Base-by-base conservation (phyloP, 768 basidiomycete genomes). In the Leccinum disarticulatum region DNA sequence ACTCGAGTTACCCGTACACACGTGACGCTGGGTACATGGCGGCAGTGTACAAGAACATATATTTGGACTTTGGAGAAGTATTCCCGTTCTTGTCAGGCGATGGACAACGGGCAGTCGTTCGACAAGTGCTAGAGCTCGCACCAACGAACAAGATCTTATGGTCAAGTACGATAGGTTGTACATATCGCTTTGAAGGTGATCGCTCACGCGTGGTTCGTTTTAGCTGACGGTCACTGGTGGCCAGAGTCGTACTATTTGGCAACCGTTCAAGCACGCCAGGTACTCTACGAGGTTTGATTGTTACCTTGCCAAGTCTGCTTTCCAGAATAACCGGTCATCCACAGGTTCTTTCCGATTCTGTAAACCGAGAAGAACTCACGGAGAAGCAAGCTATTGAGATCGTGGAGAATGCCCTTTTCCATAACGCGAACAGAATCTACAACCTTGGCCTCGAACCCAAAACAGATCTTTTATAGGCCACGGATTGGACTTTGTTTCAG, bases 101-200 rank as follows among this genome's bases (percentile, higher is more conserved):
- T 6, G 91, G 89, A 3, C 90, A 91, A 70, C 76, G 81, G 11
- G 66, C 71, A 0, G 78, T 86, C 50, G 71, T 91, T 30, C 79
- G 77, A 27, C 84, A 91, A 67, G 74, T 89, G 22, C 74, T 92
- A 2, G 91, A 92, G 70, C 73, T 91, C 14, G 77, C 81, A 17
- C 91, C 91, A 13, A 90, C 86, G 30, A 90, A 86, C 69, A 93
- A 91, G 68, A 83, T 92, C 28, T 68, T 93, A 76, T 93, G 88
- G 87, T 91, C 88, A 4, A 90, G 90, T 90, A 65, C 63, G 83
- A 17, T 73, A 10, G 46, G 50, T 25, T 30, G 1, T 19, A 31
- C 9, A 9, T 35, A 3, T 35, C 5, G 6, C 22, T 31, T 31
- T 17, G 22, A 35, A 14, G 7, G 28, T 41, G 61, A 30, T 41